phyloP scores from a whole-genome alignment of 768 basidiomycete species.

The Pleurotus djamor region DNA sequence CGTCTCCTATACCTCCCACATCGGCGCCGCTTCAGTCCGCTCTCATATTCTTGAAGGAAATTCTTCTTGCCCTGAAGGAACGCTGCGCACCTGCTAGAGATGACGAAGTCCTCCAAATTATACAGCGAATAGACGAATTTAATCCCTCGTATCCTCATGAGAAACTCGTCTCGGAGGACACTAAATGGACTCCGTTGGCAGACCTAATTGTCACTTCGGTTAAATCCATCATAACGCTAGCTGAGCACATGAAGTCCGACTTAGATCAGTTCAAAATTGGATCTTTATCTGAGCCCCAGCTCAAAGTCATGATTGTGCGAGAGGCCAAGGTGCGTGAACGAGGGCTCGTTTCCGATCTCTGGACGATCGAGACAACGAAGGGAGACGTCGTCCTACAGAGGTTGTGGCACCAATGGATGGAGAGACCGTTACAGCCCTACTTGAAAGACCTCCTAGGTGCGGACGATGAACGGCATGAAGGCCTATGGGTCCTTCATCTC shows the following conservation, averaged over 20 bases:
- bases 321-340: slow-evolving; percentile 58
- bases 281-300: slow-evolving; percentile 62
- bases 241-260: slow-evolving; percentile 68
- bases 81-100: slow-evolving; percentile 73
- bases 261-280: slow-evolving; percentile 65
- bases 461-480: slow-evolving; percentile 4
- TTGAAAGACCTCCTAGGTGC: slow-evolving; percentile 9
- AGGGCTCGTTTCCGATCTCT: slow-evolving; percentile 48
- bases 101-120: slow-evolving; percentile 42
- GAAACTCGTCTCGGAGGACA: slow-evolving; percentile 10
- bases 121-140: slow-evolving; percentile 22
- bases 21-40: slow-evolving; percentile 63
- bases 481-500: slow-evolving; percentile 46
- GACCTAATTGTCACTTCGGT: slow-evolving; percentile 43
- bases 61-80: slow-evolving; percentile 47
- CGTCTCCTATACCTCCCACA: slow-evolving; percentile 63
- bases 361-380: slow-evolving; percentile 29
- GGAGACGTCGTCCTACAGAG: slow-evolving; percentile 25
- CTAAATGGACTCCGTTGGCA: slow-evolving; percentile 33
- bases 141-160: slow-evolving; percentile 10
- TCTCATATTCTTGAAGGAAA: slow-evolving; percentile 50
- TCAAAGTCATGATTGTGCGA: slow-evolving; percentile 42
- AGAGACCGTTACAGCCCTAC: slow-evolving; percentile 9
- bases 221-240: slow-evolving; percentile 45
- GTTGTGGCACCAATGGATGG: slow-evolving; percentile 31